Evolutionary conservation across 768 basidiomycete genomes (phyloP), one percentile per base, ranked within the genome.

Genomic region (Tricholoma hemisulphureum): DNA sequence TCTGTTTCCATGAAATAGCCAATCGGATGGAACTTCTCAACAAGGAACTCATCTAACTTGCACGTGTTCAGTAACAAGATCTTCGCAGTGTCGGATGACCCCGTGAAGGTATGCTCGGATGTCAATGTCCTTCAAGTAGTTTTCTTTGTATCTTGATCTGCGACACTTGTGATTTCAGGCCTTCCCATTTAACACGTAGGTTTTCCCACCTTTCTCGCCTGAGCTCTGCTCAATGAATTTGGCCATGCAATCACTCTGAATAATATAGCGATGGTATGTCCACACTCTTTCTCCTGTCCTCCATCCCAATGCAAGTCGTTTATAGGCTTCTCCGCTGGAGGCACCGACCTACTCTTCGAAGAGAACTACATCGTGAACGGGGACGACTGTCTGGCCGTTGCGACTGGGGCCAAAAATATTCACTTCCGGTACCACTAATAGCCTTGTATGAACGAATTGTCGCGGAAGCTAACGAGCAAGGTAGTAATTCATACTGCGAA

Each of bases 101-200:
- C 55, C 11, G 56, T 56, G 18, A 60, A 65, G 16, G 77, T 77
- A 58, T 54, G 61, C n/a, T 34, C 23, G 39, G 39, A 6, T 7
- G 13, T 45, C 39, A 23, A 16, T 24, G 8, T 32, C n/a, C 18
- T 10, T 1, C 3, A 18, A 6, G 18, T 6, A 18, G n/a, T 13
- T 23, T 41, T 7, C 21, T 49, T 23, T 21, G 34, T 45, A 10
- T 39, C n/a, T n/a, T n/a, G n/a, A n/a, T 39, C 21, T 24, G 13
- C 18, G 18, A n/a, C 16, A 14, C 21, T 28, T 10, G 14, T 50
- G 31, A 4, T 45, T 37, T 8, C 58, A 83, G 80, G 75, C 80
- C 1, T 83, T 84, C 71, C 83, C 84, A 7, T 84, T 83, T 68
- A 86, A 86, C 60, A 85, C 83, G 83, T 84, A 66, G 46, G 81